Conservation (phyloP, 1,139 yeast species). For the Sugiyamaella castrensis region DNA sequence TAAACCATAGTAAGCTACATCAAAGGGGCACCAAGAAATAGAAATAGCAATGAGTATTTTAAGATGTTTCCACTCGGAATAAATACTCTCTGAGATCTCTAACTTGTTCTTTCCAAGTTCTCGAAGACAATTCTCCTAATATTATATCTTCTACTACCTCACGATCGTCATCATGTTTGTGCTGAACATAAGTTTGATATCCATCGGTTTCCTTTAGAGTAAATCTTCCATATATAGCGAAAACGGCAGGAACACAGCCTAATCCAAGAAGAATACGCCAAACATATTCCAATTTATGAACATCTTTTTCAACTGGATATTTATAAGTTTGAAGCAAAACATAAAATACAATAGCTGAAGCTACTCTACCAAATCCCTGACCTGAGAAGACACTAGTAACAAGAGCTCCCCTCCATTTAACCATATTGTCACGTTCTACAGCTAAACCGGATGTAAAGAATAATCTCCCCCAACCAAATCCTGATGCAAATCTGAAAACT, state of each 20-base stretch:
- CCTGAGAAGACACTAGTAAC: slow-evolving; percentile 37
- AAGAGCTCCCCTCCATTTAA: slow-evolving; percentile 38
- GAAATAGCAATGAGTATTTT: slow-evolving; percentile 93
- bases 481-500: slow-evolving; percentile 81
- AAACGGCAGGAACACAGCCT: slow-evolving; percentile 44
- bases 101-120: slow-evolving; percentile 2
- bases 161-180: neutral
- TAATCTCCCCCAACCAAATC: slow-evolving; percentile 98
- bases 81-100: slow-evolving; percentile 57
- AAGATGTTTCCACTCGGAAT: slow-evolving; percentile 82
- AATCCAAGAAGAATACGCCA: slow-evolving; percentile 37
- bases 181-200: neutral
- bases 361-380: slow-evolving; percentile 41
- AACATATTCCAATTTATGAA: slow-evolving; percentile 29
- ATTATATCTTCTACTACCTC: neutral
- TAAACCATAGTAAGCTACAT: slow-evolving; percentile 86
- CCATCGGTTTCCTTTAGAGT: slow-evolving; percentile 31
- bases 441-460: slow-evolving; percentile 71
- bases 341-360: slow-evolving; percentile 36
- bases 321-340: slow-evolving; percentile 34
- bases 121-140: too few species aligned
- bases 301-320: slow-evolving; percentile 54
- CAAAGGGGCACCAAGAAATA: slow-evolving; percentile 90
- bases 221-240: slow-evolving; percentile 35
- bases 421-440: slow-evolving; percentile 33